Percentiles rank a stretch among this genome's conserved stretches.
Evolutionary conservation across 2,329 filamentous ascomycete genomes (phyloP).

Genomic region (Drechslerella coelobrocha): DNA sequence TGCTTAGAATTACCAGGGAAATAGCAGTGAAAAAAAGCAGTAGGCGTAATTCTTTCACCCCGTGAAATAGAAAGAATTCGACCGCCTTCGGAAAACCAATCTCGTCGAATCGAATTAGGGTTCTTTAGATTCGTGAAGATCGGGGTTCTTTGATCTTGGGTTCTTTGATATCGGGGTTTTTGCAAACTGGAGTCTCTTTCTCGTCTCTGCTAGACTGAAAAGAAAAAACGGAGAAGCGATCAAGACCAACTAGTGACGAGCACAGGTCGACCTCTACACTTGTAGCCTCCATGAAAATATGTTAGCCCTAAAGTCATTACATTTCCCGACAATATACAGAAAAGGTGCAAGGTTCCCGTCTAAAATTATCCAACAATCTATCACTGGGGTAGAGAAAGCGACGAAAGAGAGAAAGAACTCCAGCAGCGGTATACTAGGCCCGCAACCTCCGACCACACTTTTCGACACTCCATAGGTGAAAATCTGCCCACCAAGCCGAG

Average conservation of each 20-base stretch:
- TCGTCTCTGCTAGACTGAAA: slow-evolving; percentile 31
- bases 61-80: slow-evolving; percentile 49
- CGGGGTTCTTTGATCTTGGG: slow-evolving; percentile 37
- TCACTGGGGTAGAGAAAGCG: slow-evolving; percentile 1
- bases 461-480: slow-evolving; percentile 8
- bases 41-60: slow-evolving; percentile 48
- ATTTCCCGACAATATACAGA: slow-evolving; percentile 41
- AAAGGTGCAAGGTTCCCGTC: slow-evolving; percentile 24
- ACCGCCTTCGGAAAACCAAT: slow-evolving; percentile 36
- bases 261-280: slow-evolving; percentile 12
- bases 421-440: background rate
- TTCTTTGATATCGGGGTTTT: slow-evolving; percentile 44
- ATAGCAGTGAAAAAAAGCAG: slow-evolving; percentile 15
- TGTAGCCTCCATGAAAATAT: slow-evolving; percentile 41
- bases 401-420: background rate
- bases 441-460: background rate
- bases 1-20: slow-evolving; percentile 12
- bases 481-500: slow-evolving; percentile 19
- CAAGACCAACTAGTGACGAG: slow-evolving; percentile 5
- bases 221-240: slow-evolving; percentile 31
- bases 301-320: slow-evolving; percentile 50
- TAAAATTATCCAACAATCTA: slow-evolving; percentile 21
- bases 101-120: slow-evolving; percentile 45
- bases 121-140: slow-evolving; percentile 50
- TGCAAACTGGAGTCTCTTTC: slow-evolving; percentile 29